Evolutionary conservation across 768 basidiomycete species (phyloP), one percentile per base, ranked within the genome.

Genomic region (Cubamyces sp.): DNA sequence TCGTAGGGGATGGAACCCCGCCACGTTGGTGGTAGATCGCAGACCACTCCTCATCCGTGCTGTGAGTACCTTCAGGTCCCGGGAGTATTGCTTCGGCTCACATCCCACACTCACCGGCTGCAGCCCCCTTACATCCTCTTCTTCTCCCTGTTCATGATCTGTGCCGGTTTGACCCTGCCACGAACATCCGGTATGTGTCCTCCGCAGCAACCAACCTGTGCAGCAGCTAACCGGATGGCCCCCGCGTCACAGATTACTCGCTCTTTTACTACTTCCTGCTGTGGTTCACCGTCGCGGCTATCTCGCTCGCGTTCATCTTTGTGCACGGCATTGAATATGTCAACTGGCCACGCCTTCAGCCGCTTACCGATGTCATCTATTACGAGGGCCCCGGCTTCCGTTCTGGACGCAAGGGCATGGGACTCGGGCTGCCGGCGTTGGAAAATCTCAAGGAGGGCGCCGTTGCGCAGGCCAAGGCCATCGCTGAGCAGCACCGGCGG

Each of bases 251-350:
- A 96, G 94, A 92, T 66, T 91, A 92, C 65, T 93, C 94, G 14
- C 82, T 96, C 42, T 77, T 85, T 62, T 95, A 92, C 71, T 94
- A 94, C 74, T 88, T 92, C 75, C 70, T 90, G 69, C 78, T 97
- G 43, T 95, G 95, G 91, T 79, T 91, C 68, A 67, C 81, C 34
- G 71, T 95, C 46, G 76, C 92, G 47, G 71, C 81, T 37, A 66
- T 85, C 54, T 81, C 94, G 14, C 75, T 89, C 60, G 67, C 78
- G 47, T 95, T 91, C 76, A 94, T 98, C 66, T 66, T 88, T 69
- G 74, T 84, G n/a, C 84, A 96, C 74, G 96, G 96, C 40, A 87
- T 96, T 65, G 92, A 94, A 64, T 99, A 97, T 72, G 96, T 99
- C 57, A 84, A 91, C 16, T 98, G 95, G 92, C 97, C 97, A 14